A percentile compares a stretch with the other conserved stretches of the same genome.
phyloP scores from a whole-genome alignment of 768 basidiomycete species.

The Agrocybe chaxingu region DNA sequence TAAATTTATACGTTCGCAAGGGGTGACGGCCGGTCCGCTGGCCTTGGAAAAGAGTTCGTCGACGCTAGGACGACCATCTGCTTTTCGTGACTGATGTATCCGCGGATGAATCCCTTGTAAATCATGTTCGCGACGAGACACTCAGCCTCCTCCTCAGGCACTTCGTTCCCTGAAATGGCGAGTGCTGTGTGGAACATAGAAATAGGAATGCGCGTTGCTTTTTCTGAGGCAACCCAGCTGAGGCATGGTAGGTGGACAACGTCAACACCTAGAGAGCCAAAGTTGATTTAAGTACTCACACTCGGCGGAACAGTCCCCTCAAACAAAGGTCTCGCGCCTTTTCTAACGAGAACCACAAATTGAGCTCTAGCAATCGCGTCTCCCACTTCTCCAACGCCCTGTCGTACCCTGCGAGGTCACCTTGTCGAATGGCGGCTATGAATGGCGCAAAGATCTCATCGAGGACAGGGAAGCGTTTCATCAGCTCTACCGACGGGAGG shows the following conservation, averaged over 20 bases:
- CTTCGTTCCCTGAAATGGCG: conserved; percentile 64
- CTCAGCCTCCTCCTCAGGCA: conserved; percentile 81
- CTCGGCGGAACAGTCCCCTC: conserved; percentile 74
- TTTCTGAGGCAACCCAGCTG: conserved; percentile 80
- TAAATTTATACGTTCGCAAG: conserved; percentile 32
- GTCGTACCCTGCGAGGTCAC: conserved; percentile 83
- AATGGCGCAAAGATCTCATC: conserved; percentile 78
- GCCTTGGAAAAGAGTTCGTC: conserved; percentile 75
- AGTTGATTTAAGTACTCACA: conserved; percentile 42
- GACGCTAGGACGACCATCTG: conserved; percentile 89
- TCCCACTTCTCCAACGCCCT: conserved; percentile 69
- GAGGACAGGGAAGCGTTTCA: conserved; percentile 71
- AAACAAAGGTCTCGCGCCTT: conserved; percentile 85
- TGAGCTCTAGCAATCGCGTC: conserved; percentile 76
- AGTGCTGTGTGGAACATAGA: conserved; percentile 79
- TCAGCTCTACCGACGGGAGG: conserved; percentile 70
- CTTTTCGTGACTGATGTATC: conserved; percentile 95
- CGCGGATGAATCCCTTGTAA: conserved; percentile 87
- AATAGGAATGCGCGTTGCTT: conserved; percentile 76
- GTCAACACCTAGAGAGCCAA: background rate
- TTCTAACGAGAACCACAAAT: conserved; percentile 84
- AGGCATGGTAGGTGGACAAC: conserved; percentile 3
- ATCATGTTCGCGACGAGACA: conserved; percentile 96
- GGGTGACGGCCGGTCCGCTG: conserved; percentile 61
- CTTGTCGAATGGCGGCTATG: conserved; percentile 69